A percentile compares a stretch with the other conserved stretches of the same genome.
These are phyloP conservation scores for Neofusicoccum kwambonambiense DNA, from an alignment of 2,329 filamentous ascomycete species.

Conservation along the genomic window DNA sequence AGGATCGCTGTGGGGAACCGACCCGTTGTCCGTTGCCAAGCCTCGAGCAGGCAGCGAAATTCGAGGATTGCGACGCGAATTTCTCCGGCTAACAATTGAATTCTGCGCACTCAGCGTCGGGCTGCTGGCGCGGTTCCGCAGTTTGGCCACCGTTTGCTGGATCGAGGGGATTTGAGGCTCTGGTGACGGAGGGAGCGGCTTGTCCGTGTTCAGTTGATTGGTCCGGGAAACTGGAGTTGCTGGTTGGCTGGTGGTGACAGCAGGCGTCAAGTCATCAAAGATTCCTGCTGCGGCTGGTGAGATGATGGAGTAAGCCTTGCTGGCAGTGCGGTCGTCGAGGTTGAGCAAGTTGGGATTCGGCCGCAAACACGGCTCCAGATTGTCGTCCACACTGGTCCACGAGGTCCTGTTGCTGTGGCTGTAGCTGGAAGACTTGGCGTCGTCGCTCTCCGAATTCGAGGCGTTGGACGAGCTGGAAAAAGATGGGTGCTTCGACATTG, in stretches of 20 bases:
- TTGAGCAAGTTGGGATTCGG: constrained; percentile 19
- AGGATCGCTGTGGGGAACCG: constrained; percentile 15
- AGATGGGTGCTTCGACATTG: constrained; percentile 20
- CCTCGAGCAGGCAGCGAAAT: background rate
- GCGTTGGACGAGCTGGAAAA: constrained; percentile 38
- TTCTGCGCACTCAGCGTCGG: background rate
- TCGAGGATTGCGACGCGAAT: background rate
- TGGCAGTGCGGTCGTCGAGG: constrained; percentile 22
- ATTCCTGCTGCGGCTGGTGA: constrained; percentile 29
- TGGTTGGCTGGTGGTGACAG: constrained; percentile 10
- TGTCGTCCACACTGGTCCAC: constrained; percentile 38
- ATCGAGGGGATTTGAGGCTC: background rate
- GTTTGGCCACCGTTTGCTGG: background rate
- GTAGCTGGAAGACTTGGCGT: constrained; percentile 39
- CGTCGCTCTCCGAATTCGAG: constrained; percentile 28
- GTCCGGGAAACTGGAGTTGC: background rate
- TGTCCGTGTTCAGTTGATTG: background rate
- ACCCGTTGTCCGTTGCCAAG: background rate
- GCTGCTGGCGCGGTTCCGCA: background rate
- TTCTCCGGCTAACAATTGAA: background rate
- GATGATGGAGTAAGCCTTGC: constrained; percentile 23
- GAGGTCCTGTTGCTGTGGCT: constrained; percentile 37
- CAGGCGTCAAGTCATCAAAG: constrained; percentile 23
- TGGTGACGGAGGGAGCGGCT: background rate
- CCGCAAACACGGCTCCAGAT: constrained; percentile 28